These are phyloP conservation scores for Pseudogymnoascus verrucosus DNA, from an alignment of 2,329 filamentous ascomycete genomes.

Conservation along the genomic window DNA sequence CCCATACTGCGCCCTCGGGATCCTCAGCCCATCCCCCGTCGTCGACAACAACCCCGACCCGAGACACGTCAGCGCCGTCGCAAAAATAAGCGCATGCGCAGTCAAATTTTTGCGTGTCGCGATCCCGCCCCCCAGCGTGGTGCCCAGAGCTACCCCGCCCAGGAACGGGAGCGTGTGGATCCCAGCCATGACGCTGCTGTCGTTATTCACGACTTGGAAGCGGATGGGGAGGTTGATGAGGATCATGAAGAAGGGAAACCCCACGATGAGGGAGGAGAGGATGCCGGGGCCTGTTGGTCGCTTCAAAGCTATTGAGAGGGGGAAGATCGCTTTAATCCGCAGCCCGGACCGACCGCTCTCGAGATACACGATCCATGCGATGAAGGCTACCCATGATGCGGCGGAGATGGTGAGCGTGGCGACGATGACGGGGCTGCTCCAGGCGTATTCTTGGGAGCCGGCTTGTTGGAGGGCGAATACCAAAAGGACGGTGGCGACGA, in stretches of 20 bases:
- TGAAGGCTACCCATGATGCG: conserved; percentile 29
- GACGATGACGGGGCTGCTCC: conserved; percentile 36
- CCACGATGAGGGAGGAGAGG: conserved; percentile 48
- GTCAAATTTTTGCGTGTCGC: conserved; percentile 48
- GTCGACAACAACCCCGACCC: conserved; percentile 44
- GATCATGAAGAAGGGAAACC: conserved; percentile 50
- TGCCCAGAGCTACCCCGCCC: conserved; percentile 47
- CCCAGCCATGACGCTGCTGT: conserved; percentile 46
- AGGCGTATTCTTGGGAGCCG: conserved; percentile 24
- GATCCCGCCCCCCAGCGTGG: conserved; percentile 45
- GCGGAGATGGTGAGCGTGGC: conserved; percentile 34
- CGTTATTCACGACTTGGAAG: conserved; percentile 50
- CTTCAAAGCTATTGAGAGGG: not conserved
- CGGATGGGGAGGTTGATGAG: conserved; percentile 51
- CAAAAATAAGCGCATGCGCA: conserved; percentile 41
- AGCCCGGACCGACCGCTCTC: conserved; percentile 24
- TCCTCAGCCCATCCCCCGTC: conserved; percentile 10
- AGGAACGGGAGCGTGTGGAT: conserved; percentile 52
- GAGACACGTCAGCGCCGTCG: conserved; percentile 44
- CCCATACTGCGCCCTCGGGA: conserved; percentile 33
- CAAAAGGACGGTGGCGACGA: conserved; percentile 45
- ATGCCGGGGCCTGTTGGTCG: conserved; percentile 33
- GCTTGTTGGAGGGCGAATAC: conserved; percentile 48
- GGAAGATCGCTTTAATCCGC: conserved; percentile 19
- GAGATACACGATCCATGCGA: conserved; percentile 34